Base-by-base conservation (phyloP, 139 green algal genomes). In the Micractinium sp. region DNA sequence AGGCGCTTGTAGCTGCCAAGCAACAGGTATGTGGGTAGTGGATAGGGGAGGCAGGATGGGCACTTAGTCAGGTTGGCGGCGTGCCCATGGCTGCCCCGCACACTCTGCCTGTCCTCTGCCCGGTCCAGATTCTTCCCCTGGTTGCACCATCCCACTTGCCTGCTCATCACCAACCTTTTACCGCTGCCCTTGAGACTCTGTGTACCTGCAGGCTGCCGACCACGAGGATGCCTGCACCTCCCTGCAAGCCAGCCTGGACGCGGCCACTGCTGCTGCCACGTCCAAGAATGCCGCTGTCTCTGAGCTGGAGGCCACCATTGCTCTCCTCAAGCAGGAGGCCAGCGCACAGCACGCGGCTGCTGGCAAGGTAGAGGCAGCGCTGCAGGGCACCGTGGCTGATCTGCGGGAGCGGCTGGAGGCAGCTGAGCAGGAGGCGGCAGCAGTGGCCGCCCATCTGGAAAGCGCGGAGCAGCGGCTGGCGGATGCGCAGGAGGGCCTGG, bases 401-500 rank as follows among this genome's bases (percentile, higher is more conserved):
- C 85, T 88, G 71, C 47, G 81, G 67, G 36, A 16, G 22, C 25
- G 36, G 66, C 35, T 36, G 27, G 63, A 63, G 2, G 63, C 14
- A 2, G 20, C 27, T 4, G 35, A 78, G 25, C 22, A 66, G 39
- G 39, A 66, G 41, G 78, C 78, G 14, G 78, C 78, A 25, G 41
- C 63, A 18, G 78, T 31, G 3, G 56, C 19, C 1, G 41, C 31
- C 25, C 35, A 25, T 0, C 29, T 80, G 83, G 14, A 39, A 27
- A 19, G 29, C 25, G 27, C 73, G 38, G 29, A 41, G 83, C 83
- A 87, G 83, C 83, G 56, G 83, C 66, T 80, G 39, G 38, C n/a
- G 25, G 83, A 87, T 69, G 83, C 66, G 27, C 67, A 81, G 67
- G 60, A 81, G 83, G 83, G 83, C 23, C 38, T 87, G 38, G 67